Evolutionary conservation across 108 stramenopile genomes (phyloP), one percentile per base, ranked within the genome.

Genomic region (Skeletonema grethae): DNA sequence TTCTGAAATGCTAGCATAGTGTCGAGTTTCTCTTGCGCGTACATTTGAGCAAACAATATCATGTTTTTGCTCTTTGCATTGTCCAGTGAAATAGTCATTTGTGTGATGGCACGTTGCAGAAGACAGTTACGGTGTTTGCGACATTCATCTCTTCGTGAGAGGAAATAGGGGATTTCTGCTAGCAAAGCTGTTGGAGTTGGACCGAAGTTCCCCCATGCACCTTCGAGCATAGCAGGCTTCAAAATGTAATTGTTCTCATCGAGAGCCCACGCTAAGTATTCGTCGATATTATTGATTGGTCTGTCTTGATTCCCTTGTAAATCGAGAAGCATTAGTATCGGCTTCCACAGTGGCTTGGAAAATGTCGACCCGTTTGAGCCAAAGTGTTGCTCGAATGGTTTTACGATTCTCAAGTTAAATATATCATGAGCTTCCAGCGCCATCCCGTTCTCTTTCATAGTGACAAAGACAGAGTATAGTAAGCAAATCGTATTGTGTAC

Each of bases 401-500:
- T 57, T 5, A 82, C 70, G 2, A 91, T 65, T 43, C 62, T 65
- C 30, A 57, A 25, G 32, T 83, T 58, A 28, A 91, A 84, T 30
- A 69, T 31, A 61, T 82, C 72, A 4, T 59, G 62, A 12, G 86
- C 85, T 50, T 80, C 57, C 13, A 69, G 39, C 3, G 86, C 80
- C 45, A 68, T 34, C 43, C 86, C 88, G 50, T 68, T 74, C 15
- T 84, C 83, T 58, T 87, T 87, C 75, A 88, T 63, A 7, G 82
- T 70, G 56, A 79, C 76, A 12, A 88, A 31, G 28, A 81, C 45
- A 20, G 88, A 72, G 48, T 82, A 88, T 48, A 88, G 62, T 5
- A 85, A 70, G 30, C 85, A 69, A 41, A 85, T 79, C 18, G 82
- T 63, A 55, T 85, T 83, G 73, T 88, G 84, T 20, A 87, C 71